Evolutionary conservation across 495 filamentous ascomycete genomes (phyloP), one percentile per base, ranked within the genome.

Genomic region (Penicillium paxilli): DNA sequence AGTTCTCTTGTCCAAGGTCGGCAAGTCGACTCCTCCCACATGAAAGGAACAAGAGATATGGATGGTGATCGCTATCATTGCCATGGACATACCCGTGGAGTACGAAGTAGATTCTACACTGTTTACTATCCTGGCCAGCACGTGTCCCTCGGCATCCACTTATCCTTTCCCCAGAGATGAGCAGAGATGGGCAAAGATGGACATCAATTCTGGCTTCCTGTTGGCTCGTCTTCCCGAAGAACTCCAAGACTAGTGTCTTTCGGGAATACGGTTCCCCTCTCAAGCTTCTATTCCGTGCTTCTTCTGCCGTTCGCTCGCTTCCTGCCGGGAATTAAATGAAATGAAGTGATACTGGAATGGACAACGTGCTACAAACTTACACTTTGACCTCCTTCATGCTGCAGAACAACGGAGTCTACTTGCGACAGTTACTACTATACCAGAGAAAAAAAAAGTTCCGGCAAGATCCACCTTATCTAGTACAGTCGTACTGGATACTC

Each of bases 131-230:
- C 17, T 42, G 5, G 12, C 9, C n/a, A 10, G 40, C 40, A 42
- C 40, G 40, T 42, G 40, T 42, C 40, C 40, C 40, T 42, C 40
- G 40, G 35, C 35, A 38, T 38, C 35, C 35, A 38, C 35, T n/a
- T n/a, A n/a, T n/a, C n/a, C 16, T 38, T 7, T 16, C 8, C 35
- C 35, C 4, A 38, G 35, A 38, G 35, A 38, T 38, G 35, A 38
- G 35, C 35, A 38, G 17, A 20, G n/a, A n/a, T n/a, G n/a, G n/a
- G n/a, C n/a, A n/a, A 22, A 19, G 40, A 42, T 38, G 14, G 14
- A 14, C 35, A 8, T 38, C 8, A 19, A 19, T 38, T 38, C 40
- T 11, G 4, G 2, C 20, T 42, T 23, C 40, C 23, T 23, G 40
- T 42, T 42, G 40, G 40, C 40, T 42, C 19, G 19, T 42, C 19